Evolutionary conservation across 2,329 filamentous ascomycete species (phyloP).

Genomic region (Talaromyces sp.): DNA sequence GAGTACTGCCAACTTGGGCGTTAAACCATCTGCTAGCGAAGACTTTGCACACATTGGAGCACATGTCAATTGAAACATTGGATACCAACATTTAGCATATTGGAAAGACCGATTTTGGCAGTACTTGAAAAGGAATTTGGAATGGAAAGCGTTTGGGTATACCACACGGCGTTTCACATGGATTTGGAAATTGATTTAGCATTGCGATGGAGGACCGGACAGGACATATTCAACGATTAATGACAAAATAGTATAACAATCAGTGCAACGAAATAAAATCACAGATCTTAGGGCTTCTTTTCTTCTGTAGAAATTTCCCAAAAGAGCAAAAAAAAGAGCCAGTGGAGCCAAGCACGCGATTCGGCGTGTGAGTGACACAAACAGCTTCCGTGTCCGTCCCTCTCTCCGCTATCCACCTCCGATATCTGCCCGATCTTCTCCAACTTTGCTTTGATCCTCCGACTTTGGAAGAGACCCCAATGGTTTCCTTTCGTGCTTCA

Average conservation of each 20-base stretch:
- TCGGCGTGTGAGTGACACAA: neutral
- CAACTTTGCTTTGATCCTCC: neutral
- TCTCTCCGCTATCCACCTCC: neutral
- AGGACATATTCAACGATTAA: neutral
- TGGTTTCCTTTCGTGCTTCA: neutral
- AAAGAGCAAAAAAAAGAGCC: neutral
- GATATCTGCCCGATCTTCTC: neutral
- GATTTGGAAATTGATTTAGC: neutral
- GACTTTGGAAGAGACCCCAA: neutral
- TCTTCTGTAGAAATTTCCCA: neutral
- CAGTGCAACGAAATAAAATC: neutral
- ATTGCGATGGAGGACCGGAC: neutral
- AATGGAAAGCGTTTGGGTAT: conserved; percentile 1
- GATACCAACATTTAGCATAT: neutral
- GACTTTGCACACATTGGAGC: neutral
- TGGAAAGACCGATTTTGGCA: neutral
- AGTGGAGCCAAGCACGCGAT: conserved; percentile 12
- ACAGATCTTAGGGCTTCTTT: neutral
- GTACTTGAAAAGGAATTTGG: neutral
- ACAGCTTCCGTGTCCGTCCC: neutral
- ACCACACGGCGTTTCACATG: conserved; percentile 1
- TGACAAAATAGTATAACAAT: neutral
- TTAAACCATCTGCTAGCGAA: neutral
- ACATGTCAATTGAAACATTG: neutral
- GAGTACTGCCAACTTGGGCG: neutral